Evolutionary conservation across 345 rosid species (phyloP).

Genomic region (Lepidium didymum): DNA sequence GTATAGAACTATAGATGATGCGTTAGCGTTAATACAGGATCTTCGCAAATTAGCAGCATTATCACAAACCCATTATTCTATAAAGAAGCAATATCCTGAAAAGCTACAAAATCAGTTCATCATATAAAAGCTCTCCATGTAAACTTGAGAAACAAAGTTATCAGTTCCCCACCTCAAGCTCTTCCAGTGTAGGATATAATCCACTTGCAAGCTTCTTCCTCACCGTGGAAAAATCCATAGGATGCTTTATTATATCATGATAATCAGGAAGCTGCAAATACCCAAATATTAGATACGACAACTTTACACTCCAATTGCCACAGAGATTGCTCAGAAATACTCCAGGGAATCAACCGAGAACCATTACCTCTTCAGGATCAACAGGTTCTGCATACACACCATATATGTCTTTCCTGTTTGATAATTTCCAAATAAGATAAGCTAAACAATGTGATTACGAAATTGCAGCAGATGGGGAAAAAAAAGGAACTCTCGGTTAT

Average conservation of each 20-base stretch:
- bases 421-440: slow-evolving; percentile 16
- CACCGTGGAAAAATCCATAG: slow-evolving; percentile 81
- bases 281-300: background rate
- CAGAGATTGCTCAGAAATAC: background rate
- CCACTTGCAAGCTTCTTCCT: slow-evolving; percentile 76
- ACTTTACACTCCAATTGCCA: background rate
- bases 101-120: slow-evolving; percentile 4
- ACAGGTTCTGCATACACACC: slow-evolving; percentile 96
- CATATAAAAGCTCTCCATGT: background rate
- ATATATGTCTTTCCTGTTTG: slow-evolving; percentile 89
- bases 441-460: background rate
- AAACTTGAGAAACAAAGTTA: slow-evolving; percentile 3
- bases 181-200: slow-evolving; percentile 53
- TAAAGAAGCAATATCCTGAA: slow-evolving; percentile 1
- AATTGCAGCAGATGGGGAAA: background rate
- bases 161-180: slow-evolving; percentile 56
- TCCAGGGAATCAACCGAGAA: slow-evolving; percentile 3
- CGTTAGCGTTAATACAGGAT: background rate
- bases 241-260: slow-evolving; percentile 66
- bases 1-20: background rate
- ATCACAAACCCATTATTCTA: background rate
- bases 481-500: background rate
- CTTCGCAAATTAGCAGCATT: background rate
- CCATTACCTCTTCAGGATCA: slow-evolving; percentile 84
- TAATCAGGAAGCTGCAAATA: slow-evolving; percentile 77